Conservation (phyloP, 2,329 filamentous ascomycete species). For the Aspergillus tanneri region DNA sequence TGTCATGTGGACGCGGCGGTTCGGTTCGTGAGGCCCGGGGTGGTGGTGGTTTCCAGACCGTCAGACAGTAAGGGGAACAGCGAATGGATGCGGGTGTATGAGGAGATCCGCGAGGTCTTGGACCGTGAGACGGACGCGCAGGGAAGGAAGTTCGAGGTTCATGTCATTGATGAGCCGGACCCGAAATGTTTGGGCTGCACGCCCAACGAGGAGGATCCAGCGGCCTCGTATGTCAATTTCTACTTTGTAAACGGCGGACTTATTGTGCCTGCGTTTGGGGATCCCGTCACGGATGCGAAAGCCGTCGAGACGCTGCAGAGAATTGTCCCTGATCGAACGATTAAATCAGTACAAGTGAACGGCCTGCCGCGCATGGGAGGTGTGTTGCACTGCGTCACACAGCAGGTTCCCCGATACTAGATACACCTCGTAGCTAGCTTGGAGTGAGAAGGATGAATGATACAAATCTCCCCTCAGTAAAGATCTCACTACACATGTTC, state of each 20-base stretch:
- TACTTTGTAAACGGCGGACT: constrained; percentile 32
- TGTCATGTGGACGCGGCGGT: constrained; percentile 28
- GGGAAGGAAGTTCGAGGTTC: constrained; percentile 23
- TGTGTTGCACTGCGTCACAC: constrained; percentile 32
- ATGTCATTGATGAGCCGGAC: constrained; percentile 26
- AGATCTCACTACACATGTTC: too few relatives aligned
- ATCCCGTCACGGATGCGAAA: constrained; percentile 17
- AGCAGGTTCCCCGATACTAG: constrained; percentile 15
- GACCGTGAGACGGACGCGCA: constrained; percentile 19
- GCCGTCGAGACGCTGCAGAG: constrained; percentile 22
- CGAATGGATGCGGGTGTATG: constrained; percentile 19
- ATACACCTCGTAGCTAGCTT: too few relatives aligned
- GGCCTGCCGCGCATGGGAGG: constrained; percentile 28
- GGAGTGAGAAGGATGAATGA: too few relatives aligned
- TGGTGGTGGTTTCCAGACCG: constrained; percentile 27
- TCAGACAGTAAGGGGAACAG: too few relatives aligned
- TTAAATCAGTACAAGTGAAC: constrained; percentile 22
- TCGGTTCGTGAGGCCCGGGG: constrained; percentile 19
- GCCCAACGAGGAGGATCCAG: constrained; percentile 18
- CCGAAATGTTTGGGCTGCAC: constrained; percentile 5
- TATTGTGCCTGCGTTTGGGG: constrained; percentile 30
- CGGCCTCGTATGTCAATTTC: constrained; percentile 31
- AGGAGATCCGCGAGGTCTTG: constrained; percentile 22
- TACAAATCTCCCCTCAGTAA: not conserved
- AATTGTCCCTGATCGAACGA: constrained; percentile 23